These are phyloP conservation scores for Ochetophila trinervis DNA, from an alignment of 306 rosid species.

Conservation along the genomic window DNA sequence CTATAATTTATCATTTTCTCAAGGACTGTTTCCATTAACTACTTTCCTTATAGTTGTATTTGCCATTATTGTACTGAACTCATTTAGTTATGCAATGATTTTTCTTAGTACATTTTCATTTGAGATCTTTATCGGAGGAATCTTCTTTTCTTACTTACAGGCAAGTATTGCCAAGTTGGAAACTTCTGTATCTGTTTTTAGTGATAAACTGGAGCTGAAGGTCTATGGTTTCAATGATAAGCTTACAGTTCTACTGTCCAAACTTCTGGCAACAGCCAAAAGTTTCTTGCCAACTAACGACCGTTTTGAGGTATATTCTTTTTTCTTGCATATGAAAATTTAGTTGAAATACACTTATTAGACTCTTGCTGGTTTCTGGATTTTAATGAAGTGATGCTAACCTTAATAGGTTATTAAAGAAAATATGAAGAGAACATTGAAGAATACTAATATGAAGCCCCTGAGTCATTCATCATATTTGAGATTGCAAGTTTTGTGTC, in stretches of 20 bases:
- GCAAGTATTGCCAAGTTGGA: conserved; percentile 91
- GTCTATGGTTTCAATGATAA: conserved; percentile 86
- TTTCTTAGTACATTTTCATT: neutral
- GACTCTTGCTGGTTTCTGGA: conserved; percentile 22
- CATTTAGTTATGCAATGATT: neutral
- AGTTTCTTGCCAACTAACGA: conserved; percentile 68
- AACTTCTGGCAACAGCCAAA: conserved; percentile 56
- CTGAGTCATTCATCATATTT: conserved; percentile 73
- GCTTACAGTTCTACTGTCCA: conserved; percentile 73
- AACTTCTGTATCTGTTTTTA: conserved; percentile 68
- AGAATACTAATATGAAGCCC: conserved; percentile 91
- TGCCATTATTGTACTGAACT: neutral
- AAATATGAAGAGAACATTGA: conserved; percentile 72
- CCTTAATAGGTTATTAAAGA: conserved; percentile 74
- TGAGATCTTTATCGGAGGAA: neutral
- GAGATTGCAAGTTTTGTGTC: conserved; percentile 74
- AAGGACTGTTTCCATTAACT: too few relatives aligned
- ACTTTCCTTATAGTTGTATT: neutral
- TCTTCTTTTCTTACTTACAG: conserved; percentile 39
- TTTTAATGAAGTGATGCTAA: conserved; percentile 22
- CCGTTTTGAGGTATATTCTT: conserved; percentile 57
- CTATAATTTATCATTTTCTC: too few relatives aligned
- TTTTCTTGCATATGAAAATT: conserved; percentile 5
- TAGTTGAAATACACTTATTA: neutral
- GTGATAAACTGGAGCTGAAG: conserved; percentile 86